Evolutionary conservation across 2,329 filamentous ascomycete species (phyloP).

Genomic region (Diaporthe capsici): DNA sequence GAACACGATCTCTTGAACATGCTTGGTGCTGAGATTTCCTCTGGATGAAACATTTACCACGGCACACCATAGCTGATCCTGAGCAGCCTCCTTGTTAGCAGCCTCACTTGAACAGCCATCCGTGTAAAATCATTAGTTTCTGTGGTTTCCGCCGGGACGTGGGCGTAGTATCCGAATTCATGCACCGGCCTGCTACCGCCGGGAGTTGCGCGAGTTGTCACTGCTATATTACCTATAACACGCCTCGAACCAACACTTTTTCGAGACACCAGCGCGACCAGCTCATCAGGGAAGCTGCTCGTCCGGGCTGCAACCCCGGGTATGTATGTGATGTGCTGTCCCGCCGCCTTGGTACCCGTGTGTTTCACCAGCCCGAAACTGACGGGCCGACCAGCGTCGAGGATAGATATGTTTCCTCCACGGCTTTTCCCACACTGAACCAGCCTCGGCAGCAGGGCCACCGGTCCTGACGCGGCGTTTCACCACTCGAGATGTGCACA

Average conservation of each 20-base stretch:
- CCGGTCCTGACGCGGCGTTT: background rate
- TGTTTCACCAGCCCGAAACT: conserved; percentile 8
- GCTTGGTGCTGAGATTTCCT: background rate
- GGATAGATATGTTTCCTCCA: background rate
- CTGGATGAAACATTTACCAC: background rate
- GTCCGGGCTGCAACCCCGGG: background rate
- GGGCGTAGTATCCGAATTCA: background rate
- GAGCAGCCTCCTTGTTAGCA: background rate
- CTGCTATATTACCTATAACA: background rate
- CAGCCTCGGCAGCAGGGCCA: background rate
- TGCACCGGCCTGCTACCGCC: background rate
- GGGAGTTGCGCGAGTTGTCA: background rate
- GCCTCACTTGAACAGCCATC: background rate
- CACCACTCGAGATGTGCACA: background rate
- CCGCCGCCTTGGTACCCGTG: background rate
- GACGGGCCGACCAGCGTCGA: conserved; percentile 11
- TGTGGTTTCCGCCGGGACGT: background rate
- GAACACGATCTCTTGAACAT: background rate
- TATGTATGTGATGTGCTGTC: background rate
- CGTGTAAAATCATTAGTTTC: background rate
- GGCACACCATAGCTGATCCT: background rate
- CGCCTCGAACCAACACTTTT: background rate
- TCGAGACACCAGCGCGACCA: conserved; percentile 13
- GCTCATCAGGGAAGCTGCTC: background rate
- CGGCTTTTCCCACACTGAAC: background rate